Evolutionary conservation across 768 basidiomycete species (phyloP).

Genomic region (Boletus pseudopeckii): DNA sequence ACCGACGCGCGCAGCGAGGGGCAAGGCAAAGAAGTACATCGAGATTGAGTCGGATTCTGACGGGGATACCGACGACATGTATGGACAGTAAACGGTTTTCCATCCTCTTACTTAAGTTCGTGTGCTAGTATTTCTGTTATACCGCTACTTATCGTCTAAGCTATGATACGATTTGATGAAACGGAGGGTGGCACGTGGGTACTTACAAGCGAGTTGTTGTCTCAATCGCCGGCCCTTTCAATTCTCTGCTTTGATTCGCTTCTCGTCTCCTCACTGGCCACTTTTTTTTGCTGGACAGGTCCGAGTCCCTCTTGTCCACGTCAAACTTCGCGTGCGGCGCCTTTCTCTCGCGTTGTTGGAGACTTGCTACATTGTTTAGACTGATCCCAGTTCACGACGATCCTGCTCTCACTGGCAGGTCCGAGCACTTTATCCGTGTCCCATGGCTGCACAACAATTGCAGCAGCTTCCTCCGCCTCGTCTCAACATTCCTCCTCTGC

Average conservation of each 20-base stretch:
- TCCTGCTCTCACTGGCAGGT: not conserved
- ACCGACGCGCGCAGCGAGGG: constrained; percentile 48
- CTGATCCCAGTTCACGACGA: not conserved
- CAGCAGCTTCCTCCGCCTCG: constrained; percentile 53
- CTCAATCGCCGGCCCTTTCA: not conserved
- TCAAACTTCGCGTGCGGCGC: constrained; percentile 10
- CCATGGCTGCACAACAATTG: constrained; percentile 34
- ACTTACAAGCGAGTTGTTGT: constrained; percentile 10
- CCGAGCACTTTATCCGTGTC: not conserved
- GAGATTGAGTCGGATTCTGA: constrained; percentile 54
- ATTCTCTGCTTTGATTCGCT: not conserved
- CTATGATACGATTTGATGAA: not conserved
- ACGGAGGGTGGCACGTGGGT: constrained; percentile 10
- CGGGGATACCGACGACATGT: constrained; percentile 41
- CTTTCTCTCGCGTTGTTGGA: not conserved
- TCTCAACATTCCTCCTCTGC: constrained; percentile 53
- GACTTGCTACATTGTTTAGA: not conserved
- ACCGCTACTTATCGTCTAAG: not conserved
- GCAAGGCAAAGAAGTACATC: constrained; percentile 57
- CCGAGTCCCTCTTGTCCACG: not conserved
- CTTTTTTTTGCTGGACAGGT: not conserved
- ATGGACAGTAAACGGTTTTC: constrained; percentile 29
- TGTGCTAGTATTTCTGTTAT: not conserved
- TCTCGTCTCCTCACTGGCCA: not conserved
- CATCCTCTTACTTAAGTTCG: too few relatives aligned